phyloP scores from a whole-genome alignment of 495 filamentous ascomycete genomes.

The Penicillium coffeae region DNA sequence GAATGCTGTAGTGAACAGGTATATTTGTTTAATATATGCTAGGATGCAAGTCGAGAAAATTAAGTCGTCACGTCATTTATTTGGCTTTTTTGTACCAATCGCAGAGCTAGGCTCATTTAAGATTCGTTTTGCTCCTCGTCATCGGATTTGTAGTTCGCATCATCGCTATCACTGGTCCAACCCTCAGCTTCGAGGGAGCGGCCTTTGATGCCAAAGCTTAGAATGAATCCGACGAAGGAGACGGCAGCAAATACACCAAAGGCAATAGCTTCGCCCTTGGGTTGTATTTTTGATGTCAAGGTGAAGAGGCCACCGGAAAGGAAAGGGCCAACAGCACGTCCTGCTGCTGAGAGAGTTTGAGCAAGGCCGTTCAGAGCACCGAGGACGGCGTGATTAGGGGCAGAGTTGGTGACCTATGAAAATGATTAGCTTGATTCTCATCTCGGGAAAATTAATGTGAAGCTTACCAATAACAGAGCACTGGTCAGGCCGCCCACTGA shows the following conservation, averaged over 20 bases:
- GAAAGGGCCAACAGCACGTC: conserved; percentile 84
- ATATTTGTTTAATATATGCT: neutral
- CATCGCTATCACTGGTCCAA: conserved; percentile 52
- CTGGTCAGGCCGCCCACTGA: conserved; percentile 86
- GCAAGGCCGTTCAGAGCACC: conserved; percentile 92
- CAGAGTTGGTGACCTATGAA: conserved; percentile 83
- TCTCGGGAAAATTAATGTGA: neutral
- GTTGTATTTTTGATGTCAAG: conserved; percentile 59
- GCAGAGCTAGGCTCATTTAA: neutral
- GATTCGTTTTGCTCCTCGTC: conserved; percentile 34
- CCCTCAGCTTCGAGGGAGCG: conserved; percentile 58
- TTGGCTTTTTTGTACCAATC: no score
- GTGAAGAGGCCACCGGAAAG: conserved; percentile 82
- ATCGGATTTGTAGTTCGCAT: conserved; percentile 47
- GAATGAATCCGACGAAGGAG: conserved; percentile 68
- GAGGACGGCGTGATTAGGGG: conserved; percentile 77
- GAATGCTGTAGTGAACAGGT: neutral
- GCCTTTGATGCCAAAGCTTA: conserved; percentile 68
- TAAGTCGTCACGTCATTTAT: neutral
- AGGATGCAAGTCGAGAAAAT: neutral
- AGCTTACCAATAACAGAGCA: conserved; percentile 77
- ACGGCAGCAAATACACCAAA: conserved; percentile 82
- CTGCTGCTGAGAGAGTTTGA: conserved; percentile 88
- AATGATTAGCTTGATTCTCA: conserved; percentile 6
- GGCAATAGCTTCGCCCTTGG: conserved; percentile 78